A percentile compares a stretch with the other conserved stretches of the same genome.
Evolutionary conservation across 371 early-diverging fungal genomes (phyloP).

Genomic region (Mortierella sp.): DNA sequence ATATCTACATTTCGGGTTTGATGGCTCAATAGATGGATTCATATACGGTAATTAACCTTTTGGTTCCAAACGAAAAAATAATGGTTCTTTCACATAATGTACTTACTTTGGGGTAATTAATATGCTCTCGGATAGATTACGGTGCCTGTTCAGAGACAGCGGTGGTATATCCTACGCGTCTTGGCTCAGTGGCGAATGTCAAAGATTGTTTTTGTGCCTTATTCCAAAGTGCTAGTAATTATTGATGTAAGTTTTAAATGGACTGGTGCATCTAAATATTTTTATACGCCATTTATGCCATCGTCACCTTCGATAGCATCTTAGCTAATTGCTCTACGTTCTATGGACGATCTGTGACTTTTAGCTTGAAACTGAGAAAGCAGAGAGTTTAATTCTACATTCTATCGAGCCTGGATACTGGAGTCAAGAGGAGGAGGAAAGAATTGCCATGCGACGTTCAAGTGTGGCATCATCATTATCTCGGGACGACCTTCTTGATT

Average conservation of each 20-base stretch:
- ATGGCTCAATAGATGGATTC: conserved; percentile 30
- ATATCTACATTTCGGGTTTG: neutral
- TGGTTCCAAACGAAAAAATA: no score
- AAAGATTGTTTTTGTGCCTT: conserved; percentile 36
- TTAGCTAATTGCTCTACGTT: no score
- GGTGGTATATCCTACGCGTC: conserved; percentile 44
- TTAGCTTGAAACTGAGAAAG: conserved; percentile 40
- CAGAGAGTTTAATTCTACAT: conserved; percentile 37
- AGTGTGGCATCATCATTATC: no score
- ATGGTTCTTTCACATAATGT: no score
- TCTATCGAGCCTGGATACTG: conserved; percentile 40
- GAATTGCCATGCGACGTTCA: no score
- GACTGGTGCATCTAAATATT: neutral
- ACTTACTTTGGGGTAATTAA: no score
- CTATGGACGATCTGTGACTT: neutral
- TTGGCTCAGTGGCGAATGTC: conserved; percentile 51
- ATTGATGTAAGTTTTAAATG: conserved; percentile 27
- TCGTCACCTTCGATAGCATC: neutral
- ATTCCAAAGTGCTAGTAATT: conserved; percentile 43
- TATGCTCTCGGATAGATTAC: neutral
- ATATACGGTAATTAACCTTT: conserved; percentile 15
- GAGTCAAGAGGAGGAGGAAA: neutral
- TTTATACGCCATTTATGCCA: neutral
- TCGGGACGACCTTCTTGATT: no score
- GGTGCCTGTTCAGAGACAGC: conserved; percentile 39